Base-by-base conservation (phyloP, 2,329 filamentous ascomycete genomes). In the Neoarthrinium moseri region DNA sequence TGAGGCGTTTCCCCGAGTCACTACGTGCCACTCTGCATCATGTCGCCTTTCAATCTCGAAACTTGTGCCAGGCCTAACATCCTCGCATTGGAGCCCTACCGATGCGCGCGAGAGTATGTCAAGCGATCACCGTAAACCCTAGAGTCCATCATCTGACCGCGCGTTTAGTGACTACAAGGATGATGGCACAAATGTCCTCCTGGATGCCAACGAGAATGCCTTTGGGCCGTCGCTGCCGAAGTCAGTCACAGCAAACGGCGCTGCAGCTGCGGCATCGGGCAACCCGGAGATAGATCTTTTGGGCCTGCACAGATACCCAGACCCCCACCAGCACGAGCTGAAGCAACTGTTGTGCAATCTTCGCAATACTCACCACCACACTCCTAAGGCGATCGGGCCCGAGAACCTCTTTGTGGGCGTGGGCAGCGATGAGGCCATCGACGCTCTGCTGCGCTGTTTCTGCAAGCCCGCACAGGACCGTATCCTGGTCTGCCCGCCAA, bases 131-230 rank as follows among this genome's bases (percentile, higher is more conserved):
- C 38, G 10, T 29, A 15, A 20, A 21, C 11, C 2, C 11, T 13
- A 2, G 4, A 12, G 4, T 26, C 22, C 20, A 6, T 22, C 11
- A 10, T 55, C 54, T 66, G 55, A 72, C 55, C 63, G 56, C 60
- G 54, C 57, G 41, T 61, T 38, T 63, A 95, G 90, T 73, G 94
- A 99, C 79, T 97, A 99, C 80, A 96, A 99, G 73, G 92, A 99
- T 66, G 88, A 99, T 64, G 94, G 94, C 56, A 92, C 84, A 48
- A 97, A 97, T 62, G 84, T 97, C 59, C 85, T 99, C 43, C 87
- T 99, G 55, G 94, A 99, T 65, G 94, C 94, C 57, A 99, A 99
- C 62, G 94, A 99, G 72, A 99, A 99, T 63, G 91, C 94, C 49
- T 96, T 87, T 60, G 94, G 94, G 0, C 92, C 94, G 0, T 86